phyloP scores from a whole-genome alignment of 2,329 filamentous ascomycete genomes.

The Fusarium mangiferae region DNA sequence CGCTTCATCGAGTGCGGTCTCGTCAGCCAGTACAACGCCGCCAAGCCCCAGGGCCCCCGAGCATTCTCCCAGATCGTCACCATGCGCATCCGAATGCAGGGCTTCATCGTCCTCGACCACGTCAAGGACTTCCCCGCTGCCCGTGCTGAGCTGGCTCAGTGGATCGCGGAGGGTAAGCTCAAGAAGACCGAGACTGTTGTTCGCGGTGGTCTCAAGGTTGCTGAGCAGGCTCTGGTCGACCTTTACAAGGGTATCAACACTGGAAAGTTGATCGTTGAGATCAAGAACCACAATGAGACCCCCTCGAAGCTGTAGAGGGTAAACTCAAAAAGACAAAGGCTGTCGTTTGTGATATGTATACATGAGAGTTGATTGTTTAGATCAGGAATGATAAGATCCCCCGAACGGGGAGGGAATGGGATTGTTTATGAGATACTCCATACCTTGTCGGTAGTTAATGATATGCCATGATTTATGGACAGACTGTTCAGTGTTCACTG shows the following conservation, averaged over 20 bases:
- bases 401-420: constrained; percentile 26
- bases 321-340: neutral
- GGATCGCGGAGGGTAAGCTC: constrained; percentile 77
- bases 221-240: constrained; percentile 71
- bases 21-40: constrained; percentile 76
- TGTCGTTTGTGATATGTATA: constrained; percentile 67
- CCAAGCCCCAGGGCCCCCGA: constrained; percentile 64
- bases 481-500: neutral
- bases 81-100: constrained; percentile 72
- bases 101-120: constrained; percentile 81
- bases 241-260: constrained; percentile 78
- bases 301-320: constrained; percentile 44
- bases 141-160: constrained; percentile 70
- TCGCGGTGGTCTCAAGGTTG: constrained; percentile 72
- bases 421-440: constrained; percentile 17
- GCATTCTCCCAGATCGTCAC: constrained; percentile 64
- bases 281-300: constrained; percentile 46
- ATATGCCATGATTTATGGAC: constrained; percentile 16
- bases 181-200: constrained; percentile 78
- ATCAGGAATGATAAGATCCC: constrained; percentile 46
- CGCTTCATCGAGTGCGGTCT: constrained; percentile 78
- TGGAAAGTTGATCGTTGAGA: constrained; percentile 61
- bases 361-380: constrained; percentile 62
- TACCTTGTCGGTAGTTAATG: constrained; percentile 30
- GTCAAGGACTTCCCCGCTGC: constrained; percentile 67